Evolutionary conservation across 257 asterid species (phyloP), one percentile per base, ranked within the genome.

Genomic region (Galeopsis tetrahit): DNA sequence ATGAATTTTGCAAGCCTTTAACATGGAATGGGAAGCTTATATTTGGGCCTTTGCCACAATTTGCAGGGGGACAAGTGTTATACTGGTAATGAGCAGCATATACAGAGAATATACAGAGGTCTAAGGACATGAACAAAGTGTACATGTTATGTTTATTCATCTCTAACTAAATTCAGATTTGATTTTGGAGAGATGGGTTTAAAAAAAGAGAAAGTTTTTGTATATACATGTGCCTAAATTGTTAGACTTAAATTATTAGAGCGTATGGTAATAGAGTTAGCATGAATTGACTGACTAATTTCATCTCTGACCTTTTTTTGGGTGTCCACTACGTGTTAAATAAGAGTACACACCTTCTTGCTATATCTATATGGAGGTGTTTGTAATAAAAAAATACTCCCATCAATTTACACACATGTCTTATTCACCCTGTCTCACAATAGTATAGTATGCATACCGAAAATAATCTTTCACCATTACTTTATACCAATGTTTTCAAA

Each of bases 21-120:
- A 91, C 66, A 34, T 70, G 73, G 74, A 91, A 91, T 3, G 97
- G 97, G 70, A 78, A 91, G 48, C 81, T 85, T 57, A 91, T 78
- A 28, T 2, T 75, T 14, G 83, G 89, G 65, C 91, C 90, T 44
- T 49, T 2, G 3, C 69, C 73, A 38, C 95, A 89, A 5, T 14
- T 57, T 9, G 15, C 62, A 9, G 87, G 75, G 10, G 4, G 61
- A 66, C 97, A 91, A 4, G 80, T 82, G 66, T 77, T 82, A 48
- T 82, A 90, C 51, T 36, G 74, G 2, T 32, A 31, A 79, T 87
- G 81, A 68, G 63, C 82, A 46, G 74, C 80, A 64, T 13, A 78
- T 35, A 83, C 28, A 68, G 21, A 69, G 39, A 85, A 70, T 40
- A 81, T 52, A 56, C 70, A 79, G 39, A 79, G 80, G 33, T 61